phyloP scores from a whole-genome alignment of 768 basidiomycete species.

The Tricholomella constricta region DNA sequence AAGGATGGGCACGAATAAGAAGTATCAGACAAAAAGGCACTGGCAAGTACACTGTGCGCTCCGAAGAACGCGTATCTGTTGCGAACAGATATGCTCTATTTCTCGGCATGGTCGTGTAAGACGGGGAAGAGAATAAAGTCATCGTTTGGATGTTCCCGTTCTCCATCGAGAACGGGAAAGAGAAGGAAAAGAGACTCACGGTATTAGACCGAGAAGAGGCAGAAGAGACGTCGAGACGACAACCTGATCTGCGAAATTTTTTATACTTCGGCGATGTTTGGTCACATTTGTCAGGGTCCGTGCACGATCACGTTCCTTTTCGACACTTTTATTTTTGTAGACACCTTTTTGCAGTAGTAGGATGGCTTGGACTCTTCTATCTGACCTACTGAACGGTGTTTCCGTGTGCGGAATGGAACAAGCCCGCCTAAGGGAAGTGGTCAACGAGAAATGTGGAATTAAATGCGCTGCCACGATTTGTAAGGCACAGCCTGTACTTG shows the following conservation, averaged over 20 bases:
- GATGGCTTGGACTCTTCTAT: too few relatives aligned
- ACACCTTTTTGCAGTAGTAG: too few relatives aligned
- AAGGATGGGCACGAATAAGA: too few relatives aligned
- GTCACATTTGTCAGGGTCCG: slow-evolving; percentile 7
- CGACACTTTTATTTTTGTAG: too few relatives aligned
- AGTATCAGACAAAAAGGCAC: slow-evolving; percentile 81
- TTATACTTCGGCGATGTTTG: not conserved
- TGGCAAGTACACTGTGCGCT: slow-evolving; percentile 82
- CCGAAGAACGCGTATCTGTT: slow-evolving; percentile 65
- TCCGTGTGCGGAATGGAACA: too few relatives aligned
- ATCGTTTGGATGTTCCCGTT: too few relatives aligned
- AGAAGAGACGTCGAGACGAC: not conserved
- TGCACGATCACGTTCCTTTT: slow-evolving; percentile 4
- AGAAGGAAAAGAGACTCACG: slow-evolving; percentile 6
- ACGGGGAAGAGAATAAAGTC: slow-evolving; percentile 91
- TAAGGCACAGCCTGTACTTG: too few relatives aligned
- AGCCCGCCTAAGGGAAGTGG: too few relatives aligned
- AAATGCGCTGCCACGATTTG: too few relatives aligned
- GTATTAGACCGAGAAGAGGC: not conserved
- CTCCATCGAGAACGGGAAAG: too few relatives aligned
- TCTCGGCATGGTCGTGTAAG: slow-evolving; percentile 89
- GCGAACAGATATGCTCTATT: slow-evolving; percentile 78
- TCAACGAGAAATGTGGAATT: too few relatives aligned
- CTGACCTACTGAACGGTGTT: too few relatives aligned
- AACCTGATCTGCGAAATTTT: not conserved